Evolutionary conservation across 1,284 basidiomycete species (phyloP), one percentile per base, ranked within the genome.

Genomic region (Boletus sp.): DNA sequence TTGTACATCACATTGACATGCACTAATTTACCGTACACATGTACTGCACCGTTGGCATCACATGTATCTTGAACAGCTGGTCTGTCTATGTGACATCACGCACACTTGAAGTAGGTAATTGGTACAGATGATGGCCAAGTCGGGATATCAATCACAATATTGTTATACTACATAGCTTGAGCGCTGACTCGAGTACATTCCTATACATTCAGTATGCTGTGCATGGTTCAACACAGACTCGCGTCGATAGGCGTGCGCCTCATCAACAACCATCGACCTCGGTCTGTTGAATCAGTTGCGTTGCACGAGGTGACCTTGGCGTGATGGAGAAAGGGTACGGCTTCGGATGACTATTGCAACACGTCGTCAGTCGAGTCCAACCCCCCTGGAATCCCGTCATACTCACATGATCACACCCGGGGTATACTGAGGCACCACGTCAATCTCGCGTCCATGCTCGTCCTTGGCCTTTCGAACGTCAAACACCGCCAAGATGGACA

Each of bases 401-500:
- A 50, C 55, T 26, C 51, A 75, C 77, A 75, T 76, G 53, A 81
- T 78, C 0, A 77, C 76, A 12, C 76, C 76, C 5, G 71, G 73
- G 2, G 75, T 78, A 41, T 69, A 72, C n/a, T 73, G 56, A 8
- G 76, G 77, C 37, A 72, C 69, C 30, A 74, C 50, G 8, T 56
- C 52, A 3, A 65, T 30, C 34, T 55, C 58, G 10, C 68, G 60
- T 7, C 55, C 57, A 0, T 43, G 14, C 20, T 64, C 66, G 44
- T 74, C 69, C 12, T 61, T 56, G 0, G 64, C 67, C 41, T 66
- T 62, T 25, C 52, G 43, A 19, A 76, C 66, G 25, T 70, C 46
- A 44, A 76, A 73, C 2, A 64, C 62, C 2, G 67, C 62, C 51
- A 75, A 55, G 6, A 74, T 66, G 35, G 66, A 71, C 17, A 71